Evolutionary conservation across 1,284 basidiomycete genomes (phyloP), one percentile per base, ranked within the genome.

Genomic region (Rhodotorula mucilaginosa): DNA sequence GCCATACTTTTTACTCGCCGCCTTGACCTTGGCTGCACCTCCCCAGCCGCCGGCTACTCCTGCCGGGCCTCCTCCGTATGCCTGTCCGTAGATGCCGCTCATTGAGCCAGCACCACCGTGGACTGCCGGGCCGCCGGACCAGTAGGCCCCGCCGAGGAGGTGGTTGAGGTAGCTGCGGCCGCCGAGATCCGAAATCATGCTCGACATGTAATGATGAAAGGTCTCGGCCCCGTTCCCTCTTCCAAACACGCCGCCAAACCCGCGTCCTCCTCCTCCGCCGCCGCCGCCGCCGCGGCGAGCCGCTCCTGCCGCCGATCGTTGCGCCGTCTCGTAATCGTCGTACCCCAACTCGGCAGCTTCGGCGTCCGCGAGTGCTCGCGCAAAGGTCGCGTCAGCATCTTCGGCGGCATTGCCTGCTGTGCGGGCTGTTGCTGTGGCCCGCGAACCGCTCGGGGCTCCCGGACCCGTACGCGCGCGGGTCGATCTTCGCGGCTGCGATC

Each of bases 1-100:
- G 39, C 62, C 64, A 48, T 71, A 76, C 64, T 73, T 71, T 47
- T 68, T 68, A 19, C 58, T 57, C 58, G 67, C 72, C 18, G 64
- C 65, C 46, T 49, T 57, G 18, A 70, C 72, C 54, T 69, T 68
- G n/a, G 63, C 72, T 26, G 66, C 69, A 5, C 72, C 72, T 44
- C 69, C 72, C 72, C 72, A 74, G 5, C 69, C 72, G 7, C 58
- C 62, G 3, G 19, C 26, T 48, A 51, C 29, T 15, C 56, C 56
- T 44, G 58, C 58, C 26, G 39, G 21, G 13, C 18, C 57, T 6
- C 56, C 48, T 19, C 21, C 29, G 2, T 39, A 39, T 18, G 44
- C 52, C 15, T 34, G 5, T 21, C 51, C 64, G n/a, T 34, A 47
- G 26, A 2, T 34, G 18, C 54, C 54, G 10, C 51, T 52, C 23